These are phyloP conservation scores for Botrytis pseudocinerea DNA, from an alignment of 2,329 filamentous ascomycete genomes.

Conservation along the genomic window DNA sequence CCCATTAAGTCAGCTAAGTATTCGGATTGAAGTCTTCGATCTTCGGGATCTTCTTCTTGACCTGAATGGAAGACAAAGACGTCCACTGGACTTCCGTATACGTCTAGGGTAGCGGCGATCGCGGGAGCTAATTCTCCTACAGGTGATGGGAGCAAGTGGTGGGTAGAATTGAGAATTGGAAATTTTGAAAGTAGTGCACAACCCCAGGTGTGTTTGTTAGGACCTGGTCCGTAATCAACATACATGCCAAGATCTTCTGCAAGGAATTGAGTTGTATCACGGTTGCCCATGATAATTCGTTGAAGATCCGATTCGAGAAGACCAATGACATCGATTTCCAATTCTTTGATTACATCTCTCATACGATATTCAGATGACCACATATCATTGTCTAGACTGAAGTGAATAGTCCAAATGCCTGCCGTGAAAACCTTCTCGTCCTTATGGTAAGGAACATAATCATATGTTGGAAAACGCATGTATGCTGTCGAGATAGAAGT, in stretches of 20 bases:
- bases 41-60: conserved; percentile 93
- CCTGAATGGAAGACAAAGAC: conserved; percentile 99
- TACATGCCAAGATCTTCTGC: conserved; percentile 99
- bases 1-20: conserved; percentile 91
- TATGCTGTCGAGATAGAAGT: conserved; percentile 80
- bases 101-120: conserved; percentile 93
- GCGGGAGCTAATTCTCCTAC: conserved; percentile 94
- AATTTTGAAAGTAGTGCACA: conserved; percentile 92
- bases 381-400: conserved; percentile 97
- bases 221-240: conserved; percentile 93
- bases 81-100: conserved; percentile 86
- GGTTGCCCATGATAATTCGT: conserved; percentile 99
- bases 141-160: conserved; percentile 89
- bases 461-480: conserved; percentile 86
- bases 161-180: conserved; percentile 94
- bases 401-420: conserved; percentile 98
- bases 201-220: conserved; percentile 99
- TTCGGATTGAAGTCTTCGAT: conserved; percentile 80
- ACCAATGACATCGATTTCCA: conserved; percentile 98
- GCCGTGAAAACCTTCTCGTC: conserved; percentile 87
- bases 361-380: conserved; percentile 96
- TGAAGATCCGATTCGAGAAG: conserved; percentile 90
- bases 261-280: conserved; percentile 91
- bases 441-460: conserved; percentile 87
- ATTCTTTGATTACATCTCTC: conserved; percentile 83